A percentile compares a stretch with the other conserved stretches of the same genome.
Evolutionary conservation across 371 early-diverging fungal genomes (phyloP).

Genomic region (Mortierella sp.): DNA sequence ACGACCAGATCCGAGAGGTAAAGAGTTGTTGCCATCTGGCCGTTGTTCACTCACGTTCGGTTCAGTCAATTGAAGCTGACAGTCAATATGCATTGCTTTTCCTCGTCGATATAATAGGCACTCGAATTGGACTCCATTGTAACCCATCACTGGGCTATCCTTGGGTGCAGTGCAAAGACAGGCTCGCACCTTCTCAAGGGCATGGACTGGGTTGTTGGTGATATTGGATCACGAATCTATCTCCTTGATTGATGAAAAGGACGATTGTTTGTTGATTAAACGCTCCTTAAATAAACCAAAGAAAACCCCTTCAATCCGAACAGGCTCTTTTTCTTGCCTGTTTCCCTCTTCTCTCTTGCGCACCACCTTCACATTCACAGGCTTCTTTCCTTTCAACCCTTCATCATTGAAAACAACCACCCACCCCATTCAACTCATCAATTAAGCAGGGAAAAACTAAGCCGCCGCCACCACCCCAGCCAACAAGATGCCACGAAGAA

Average conservation of each 20-base stretch:
- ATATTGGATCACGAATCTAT: slow-evolving; percentile 92
- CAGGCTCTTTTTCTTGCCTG: not conserved
- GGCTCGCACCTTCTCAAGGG: slow-evolving; percentile 90
- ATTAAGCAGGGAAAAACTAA: not conserved
- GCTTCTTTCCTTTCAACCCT: not conserved
- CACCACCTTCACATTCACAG: not conserved
- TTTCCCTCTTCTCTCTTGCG: not conserved
- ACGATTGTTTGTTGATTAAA: not conserved
- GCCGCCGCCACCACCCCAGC: not conserved
- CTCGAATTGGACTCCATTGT: slow-evolving; percentile 82
- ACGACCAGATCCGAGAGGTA: slow-evolving; percentile 81
- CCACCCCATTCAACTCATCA: not conserved
- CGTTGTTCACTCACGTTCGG: not conserved
- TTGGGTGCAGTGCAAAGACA: slow-evolving; percentile 92
- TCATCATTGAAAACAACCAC: not conserved
- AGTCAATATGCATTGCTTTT: not conserved
- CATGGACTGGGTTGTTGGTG: slow-evolving; percentile 95
- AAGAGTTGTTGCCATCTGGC: not conserved
- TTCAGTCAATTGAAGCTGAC: not conserved
- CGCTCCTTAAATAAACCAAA: not conserved
- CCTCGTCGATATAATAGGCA: slow-evolving; percentile 59
- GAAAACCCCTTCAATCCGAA: not conserved
- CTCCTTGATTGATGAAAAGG: slow-evolving; percentile 67
- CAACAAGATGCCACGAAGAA: slow-evolving; percentile 3
- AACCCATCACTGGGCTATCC: slow-evolving; percentile 95